Conservation (phyloP, 2,329 filamentous ascomycete genomes). For the Xylaria sp. region DNA sequence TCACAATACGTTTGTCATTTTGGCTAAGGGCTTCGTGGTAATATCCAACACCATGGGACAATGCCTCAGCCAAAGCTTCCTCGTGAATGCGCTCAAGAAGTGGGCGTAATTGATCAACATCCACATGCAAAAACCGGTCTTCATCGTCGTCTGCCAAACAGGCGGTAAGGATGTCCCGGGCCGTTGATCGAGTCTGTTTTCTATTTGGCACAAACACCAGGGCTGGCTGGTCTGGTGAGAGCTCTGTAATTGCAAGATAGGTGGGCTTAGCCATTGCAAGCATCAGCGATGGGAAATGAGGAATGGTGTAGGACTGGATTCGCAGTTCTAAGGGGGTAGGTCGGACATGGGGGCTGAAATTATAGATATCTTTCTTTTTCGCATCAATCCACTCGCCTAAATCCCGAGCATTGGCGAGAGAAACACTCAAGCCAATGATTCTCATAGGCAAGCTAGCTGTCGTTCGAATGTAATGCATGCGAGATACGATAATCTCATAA, state of each 20-base stretch:
- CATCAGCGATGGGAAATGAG: slow-evolving; percentile 98
- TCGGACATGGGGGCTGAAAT: slow-evolving; percentile 93
- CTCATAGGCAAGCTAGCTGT: slow-evolving; percentile 87
- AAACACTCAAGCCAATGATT: slow-evolving; percentile 90
- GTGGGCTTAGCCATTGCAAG: slow-evolving; percentile 97
- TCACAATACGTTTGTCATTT: slow-evolving; percentile 92
- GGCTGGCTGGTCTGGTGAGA: slow-evolving; percentile 88
- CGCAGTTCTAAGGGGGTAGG: slow-evolving; percentile 92
- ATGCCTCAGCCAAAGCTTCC: slow-evolving; percentile 84
- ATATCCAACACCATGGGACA: slow-evolving; percentile 95
- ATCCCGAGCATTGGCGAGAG: slow-evolving; percentile 90
- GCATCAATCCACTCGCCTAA: slow-evolving; percentile 98
- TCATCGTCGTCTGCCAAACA: slow-evolving; percentile 91
- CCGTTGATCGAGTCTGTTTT: slow-evolving; percentile 90
- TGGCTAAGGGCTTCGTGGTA: slow-evolving; percentile 93
- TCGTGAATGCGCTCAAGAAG: slow-evolving; percentile 87
- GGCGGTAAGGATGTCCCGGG: slow-evolving; percentile 86
- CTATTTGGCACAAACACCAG: slow-evolving; percentile 92
- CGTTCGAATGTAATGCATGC: slow-evolving; percentile 94
- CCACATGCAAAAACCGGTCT: slow-evolving; percentile 90
- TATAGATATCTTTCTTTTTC: slow-evolving; percentile 97
- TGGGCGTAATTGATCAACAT: slow-evolving; percentile 82
- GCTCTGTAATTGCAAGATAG: slow-evolving; percentile 87
- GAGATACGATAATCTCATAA: slow-evolving; percentile 96
- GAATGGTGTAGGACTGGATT: slow-evolving; percentile 93